These are phyloP conservation scores for Limnanthes douglasii DNA, from an alignment of 345 rosid genomes.

Conservation along the genomic window DNA sequence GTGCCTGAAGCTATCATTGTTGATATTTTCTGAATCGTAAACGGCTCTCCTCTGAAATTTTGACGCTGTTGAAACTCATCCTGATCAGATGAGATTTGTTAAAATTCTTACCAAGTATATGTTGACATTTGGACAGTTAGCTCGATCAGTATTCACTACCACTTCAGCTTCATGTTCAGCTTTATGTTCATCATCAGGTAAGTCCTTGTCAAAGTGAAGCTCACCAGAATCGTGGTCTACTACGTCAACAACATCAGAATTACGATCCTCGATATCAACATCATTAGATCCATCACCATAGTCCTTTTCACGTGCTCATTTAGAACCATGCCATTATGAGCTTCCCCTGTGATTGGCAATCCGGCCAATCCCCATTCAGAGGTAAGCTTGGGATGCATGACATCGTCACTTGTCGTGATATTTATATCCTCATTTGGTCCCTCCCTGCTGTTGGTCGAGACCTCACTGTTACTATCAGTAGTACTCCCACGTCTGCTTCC, in stretches of 20 bases:
- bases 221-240: slow-evolving; percentile 27
- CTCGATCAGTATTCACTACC: slow-evolving; percentile 10
- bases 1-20: slow-evolving; percentile 21
- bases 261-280: slow-evolving; percentile 27
- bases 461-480: slow-evolving; percentile 89
- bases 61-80: slow-evolving; percentile 35
- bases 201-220: slow-evolving; percentile 36
- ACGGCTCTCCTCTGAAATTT: slow-evolving; percentile 59
- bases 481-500: slow-evolving; percentile 63
- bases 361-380: slow-evolving; percentile 23
- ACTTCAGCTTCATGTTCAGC: slow-evolving; percentile 42
- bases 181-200: slow-evolving; percentile 36
- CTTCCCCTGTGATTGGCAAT: slow-evolving; percentile 17
- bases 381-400: slow-evolving; percentile 33
- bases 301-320: slow-evolving; percentile 27
- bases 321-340: slow-evolving; percentile 10
- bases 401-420: slow-evolving; percentile 80
- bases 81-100: slow-evolving; percentile 17
- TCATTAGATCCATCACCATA: slow-evolving; percentile 27
- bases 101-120: slow-evolving; percentile 17
- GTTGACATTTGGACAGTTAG: slow-evolving; percentile 9
- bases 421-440: slow-evolving; percentile 92
- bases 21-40: slow-evolving; percentile 44
- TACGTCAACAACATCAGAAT: slow-evolving; percentile 21
- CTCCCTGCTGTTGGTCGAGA: slow-evolving; percentile 74